Evolutionary conservation across 2,329 filamentous ascomycete genomes (phyloP), one percentile per base, ranked within the genome.

Genomic region (Neocatenulostroma microsporum): DNA sequence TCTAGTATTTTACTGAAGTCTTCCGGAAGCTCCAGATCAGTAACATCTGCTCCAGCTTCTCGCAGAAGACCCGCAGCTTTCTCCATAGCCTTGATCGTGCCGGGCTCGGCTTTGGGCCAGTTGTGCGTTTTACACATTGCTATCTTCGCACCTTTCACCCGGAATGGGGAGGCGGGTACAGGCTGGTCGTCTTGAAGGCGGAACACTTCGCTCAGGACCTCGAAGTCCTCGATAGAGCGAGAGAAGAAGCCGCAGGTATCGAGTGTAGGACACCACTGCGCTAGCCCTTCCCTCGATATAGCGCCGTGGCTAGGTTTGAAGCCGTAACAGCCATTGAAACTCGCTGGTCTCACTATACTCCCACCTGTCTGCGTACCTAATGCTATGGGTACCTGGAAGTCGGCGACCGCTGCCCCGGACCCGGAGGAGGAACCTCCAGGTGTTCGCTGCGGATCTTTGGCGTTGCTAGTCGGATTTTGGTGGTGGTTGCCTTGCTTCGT

Each of bases 361-460:
- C 80, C 80, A 2, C 72, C 74, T 0, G 79, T 84, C 50, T 84
- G 79, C 0, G 78, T 80, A 0, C 78, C 80, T 0, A 84, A 59
- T 0, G 62, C 69, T 9, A 83, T 49, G 0, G 78, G 74, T 0
- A 69, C 70, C 44, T 83, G 79, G 35, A 72, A 71, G 44, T 83
- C 80, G 5, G 64, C 78, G 0, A 84, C 78, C 0, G 76, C 78
- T 0, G 79, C 78, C 0, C 67, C 80, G 0, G 78, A 82, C 0
- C 80, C 80, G 0, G 77, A 76, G 0, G 77, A 82, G 0, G 78
- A 82, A 30, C 80, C 80, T 1, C 80, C 80, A 0, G 80, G 79
- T 0, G 79, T 82, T 4, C 69, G 64, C 0, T 39, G 41, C 0
- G 60, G 41, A 41, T 70, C 61, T 42, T 74, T 71, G 0, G 79